Percentiles rank a stretch among this genome's conserved stretches.
phyloP scores from a whole-genome alignment of 129 eudicot species.

The carrot (Daucus carota) region DH1_v3.0 NC_030388.2:31853501-31854000 shows the following conservation, averaged over 20 bases:
- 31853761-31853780: not conserved
- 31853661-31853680: not conserved
- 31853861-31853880: not conserved
- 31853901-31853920: slow-evolving; percentile 78
- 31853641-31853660: not conserved
- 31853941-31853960: slow-evolving; percentile 60
- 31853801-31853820: not conserved
- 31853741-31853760: not conserved
- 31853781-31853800: not conserved
- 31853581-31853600: not conserved
- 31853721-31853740: not conserved
- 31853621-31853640: too few relatives aligned
- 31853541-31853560: not conserved
- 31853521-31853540: not conserved
- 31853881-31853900: not conserved
- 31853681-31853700: not conserved
- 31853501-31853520: not conserved
- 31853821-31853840: not conserved
- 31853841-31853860: not conserved
- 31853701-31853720: not conserved
- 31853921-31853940: slow-evolving; percentile 57
- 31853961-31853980: slow-evolving; percentile 36
- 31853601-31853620: not conserved
- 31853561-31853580: not conserved
- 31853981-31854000: not conserved